Percentiles rank a stretch among this genome's conserved stretches.
Evolutionary conservation across 495 filamentous ascomycete species (phyloP).

Genomic region (Neurospora hispaniola): DNA sequence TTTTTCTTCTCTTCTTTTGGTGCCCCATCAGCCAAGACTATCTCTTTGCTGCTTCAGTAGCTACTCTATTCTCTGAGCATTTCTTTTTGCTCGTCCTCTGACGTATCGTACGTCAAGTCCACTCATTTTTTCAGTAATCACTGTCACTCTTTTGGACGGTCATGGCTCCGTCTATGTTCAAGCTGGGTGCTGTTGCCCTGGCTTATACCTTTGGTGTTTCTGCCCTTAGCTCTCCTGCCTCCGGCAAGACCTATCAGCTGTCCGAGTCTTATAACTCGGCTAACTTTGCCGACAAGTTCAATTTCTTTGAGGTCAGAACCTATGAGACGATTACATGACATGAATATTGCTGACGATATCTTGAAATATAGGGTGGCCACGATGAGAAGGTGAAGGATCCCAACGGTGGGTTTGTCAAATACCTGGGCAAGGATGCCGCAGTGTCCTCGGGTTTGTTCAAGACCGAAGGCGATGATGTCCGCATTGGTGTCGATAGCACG

Average conservation of each 20-base stretch:
- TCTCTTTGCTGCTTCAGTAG: conserved; percentile 15
- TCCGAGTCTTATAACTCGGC: conserved; percentile 32
- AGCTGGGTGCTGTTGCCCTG: conserved; percentile 30
- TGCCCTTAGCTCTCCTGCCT: conserved; percentile 9
- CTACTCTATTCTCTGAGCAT: conserved; percentile 19
- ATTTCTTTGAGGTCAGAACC: conserved; percentile 33
- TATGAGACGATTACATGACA: neutral
- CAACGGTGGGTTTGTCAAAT: conserved; percentile 57
- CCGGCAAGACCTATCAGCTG: conserved; percentile 25
- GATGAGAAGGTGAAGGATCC: conserved; percentile 38
- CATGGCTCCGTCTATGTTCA: conserved; percentile 35
- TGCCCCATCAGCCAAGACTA: conserved; percentile 12
- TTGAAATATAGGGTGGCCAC: neutral
- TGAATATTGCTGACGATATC: neutral
- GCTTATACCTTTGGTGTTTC: conserved; percentile 22
- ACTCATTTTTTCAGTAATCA: conserved; percentile 25
- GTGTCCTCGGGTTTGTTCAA: conserved; percentile 42
- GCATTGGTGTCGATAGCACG: conserved; percentile 37
- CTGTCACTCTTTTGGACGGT: conserved; percentile 11
- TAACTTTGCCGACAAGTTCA: conserved; percentile 45
- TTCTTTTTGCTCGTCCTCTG: conserved; percentile 30
- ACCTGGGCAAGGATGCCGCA: conserved; percentile 43
- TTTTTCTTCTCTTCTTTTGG: conserved; percentile 10
- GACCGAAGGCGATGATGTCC: conserved; percentile 33
- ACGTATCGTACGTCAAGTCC: conserved; percentile 37